Evolutionary conservation across 2,329 filamentous ascomycete genomes (phyloP), one percentile per base, ranked within the genome.

Genomic region (Aureobasidium sp.): DNA sequence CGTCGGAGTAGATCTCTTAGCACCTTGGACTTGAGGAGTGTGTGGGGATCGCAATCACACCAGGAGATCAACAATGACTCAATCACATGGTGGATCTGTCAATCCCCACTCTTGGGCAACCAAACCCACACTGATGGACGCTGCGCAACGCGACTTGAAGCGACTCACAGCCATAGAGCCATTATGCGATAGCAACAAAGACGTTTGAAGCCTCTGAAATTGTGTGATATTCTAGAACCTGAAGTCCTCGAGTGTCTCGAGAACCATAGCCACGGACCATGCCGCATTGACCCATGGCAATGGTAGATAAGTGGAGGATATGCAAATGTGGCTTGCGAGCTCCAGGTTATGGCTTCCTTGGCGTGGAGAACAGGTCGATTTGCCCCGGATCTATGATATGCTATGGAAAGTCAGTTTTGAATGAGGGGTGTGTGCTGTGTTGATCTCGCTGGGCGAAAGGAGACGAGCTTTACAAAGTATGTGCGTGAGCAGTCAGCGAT

Each of bases 311-410:
- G 45, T 59, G 45, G 57, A 59, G 57, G 44, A 59, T 42, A 27
- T 42, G 57, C 44, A 49, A 42, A 27, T 49, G 57, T 59, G 57
- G 57, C 57, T 59, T 50, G 45, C 37, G 45, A n/a, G 16, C 54
- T 59, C 57, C 57, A 59, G 57, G 21, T 59, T 59, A 58, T 48
- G 54, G 42, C 57, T 25, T 8, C 3, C 57, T 50, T 58, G 54
- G 54, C 54, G 54, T 48, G 54, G 54, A 58, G 54, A 58, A 58
- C 11, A 21, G 42, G 42, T 29, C 25, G 39, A 42, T 29, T 21
- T 48, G 54, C 45, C 55, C 57, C 57, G 45, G 57, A 59, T 59
- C 57, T 48, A 42, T 59, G n/a, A 50, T 37, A 59, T 59, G 36
- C 34, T 42, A 59, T 37, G 30, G 34, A 58, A 58, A 58, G 54